phyloP scores from a whole-genome alignment of 306 rosid genomes.

The Cicer yamashitae region DNA sequence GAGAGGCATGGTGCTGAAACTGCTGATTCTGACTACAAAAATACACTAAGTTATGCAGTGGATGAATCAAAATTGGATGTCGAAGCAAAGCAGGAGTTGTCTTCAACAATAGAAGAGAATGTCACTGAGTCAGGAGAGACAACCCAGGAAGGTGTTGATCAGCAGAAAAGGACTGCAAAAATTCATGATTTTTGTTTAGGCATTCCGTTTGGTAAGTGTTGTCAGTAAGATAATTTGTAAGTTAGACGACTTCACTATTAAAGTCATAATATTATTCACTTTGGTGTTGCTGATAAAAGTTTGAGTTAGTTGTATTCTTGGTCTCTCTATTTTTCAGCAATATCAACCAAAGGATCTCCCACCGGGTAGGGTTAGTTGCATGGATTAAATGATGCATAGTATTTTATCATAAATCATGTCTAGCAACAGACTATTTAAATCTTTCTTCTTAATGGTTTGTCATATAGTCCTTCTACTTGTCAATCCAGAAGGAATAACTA shows the following conservation, averaged over 20 bases:
- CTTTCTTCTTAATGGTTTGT: not conserved
- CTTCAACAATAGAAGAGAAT: constrained; percentile 47
- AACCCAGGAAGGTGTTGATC: constrained; percentile 44
- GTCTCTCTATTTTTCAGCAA: constrained; percentile 14
- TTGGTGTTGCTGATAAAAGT: constrained; percentile 25
- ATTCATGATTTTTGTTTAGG: constrained; percentile 98
- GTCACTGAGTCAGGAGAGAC: constrained; percentile 47
- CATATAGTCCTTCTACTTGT: constrained; percentile 2
- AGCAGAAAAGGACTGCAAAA: constrained; percentile 64
- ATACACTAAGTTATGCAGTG: constrained; percentile 50
- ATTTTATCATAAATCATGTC: not conserved
- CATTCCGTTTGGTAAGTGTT: constrained; percentile 84
- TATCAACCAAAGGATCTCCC: constrained; percentile 9
- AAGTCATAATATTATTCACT: constrained; percentile 17
- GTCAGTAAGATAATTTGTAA: constrained; percentile 37
- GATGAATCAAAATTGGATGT: constrained; percentile 52
- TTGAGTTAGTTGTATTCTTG: constrained; percentile 15
- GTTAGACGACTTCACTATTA: constrained; percentile 20
- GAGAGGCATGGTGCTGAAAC: constrained; percentile 61
- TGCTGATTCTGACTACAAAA: constrained; percentile 53
- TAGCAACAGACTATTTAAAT: no score
- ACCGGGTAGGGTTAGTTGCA: not conserved
- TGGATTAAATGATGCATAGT: not conserved
- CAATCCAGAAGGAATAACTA: not conserved
- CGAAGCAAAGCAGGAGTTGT: constrained; percentile 48